Evolutionary conservation across 352 stramenopile genomes (phyloP).

Genomic region (Salisapilia sapeloensis): DNA sequence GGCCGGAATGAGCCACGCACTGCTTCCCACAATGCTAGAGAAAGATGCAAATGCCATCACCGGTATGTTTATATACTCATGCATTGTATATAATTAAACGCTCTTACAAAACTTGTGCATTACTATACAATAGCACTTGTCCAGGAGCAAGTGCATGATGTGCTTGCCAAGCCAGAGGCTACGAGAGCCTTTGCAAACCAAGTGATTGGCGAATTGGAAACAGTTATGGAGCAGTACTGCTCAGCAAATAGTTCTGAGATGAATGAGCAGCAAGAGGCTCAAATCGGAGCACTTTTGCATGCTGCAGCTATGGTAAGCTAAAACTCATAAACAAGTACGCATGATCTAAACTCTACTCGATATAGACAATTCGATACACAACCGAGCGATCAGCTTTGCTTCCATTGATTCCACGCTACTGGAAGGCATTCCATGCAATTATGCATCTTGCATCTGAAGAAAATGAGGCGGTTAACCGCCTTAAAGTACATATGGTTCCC

Average conservation of each 20-base stretch:
- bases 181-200: conserved; percentile 45
- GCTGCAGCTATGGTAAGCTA: no score
- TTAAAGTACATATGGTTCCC: no score
- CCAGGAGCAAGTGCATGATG: conserved; percentile 64
- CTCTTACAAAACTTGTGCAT: no score
- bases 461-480: no score
- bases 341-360: not conserved
- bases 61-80: no score
- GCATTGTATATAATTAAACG: no score
- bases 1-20: no score
- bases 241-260: conserved; percentile 5
- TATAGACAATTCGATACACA: conserved; percentile 53
- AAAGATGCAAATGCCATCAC: no score
- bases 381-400: conserved; percentile 47
- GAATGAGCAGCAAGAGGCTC: conserved; percentile 34
- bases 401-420: conserved; percentile 29
- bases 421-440: conserved; percentile 24
- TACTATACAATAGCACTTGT: conserved; percentile 50
- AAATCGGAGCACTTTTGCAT: conserved; percentile 50
- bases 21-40: no score
- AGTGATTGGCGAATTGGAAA: conserved; percentile 45
- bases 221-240: conserved; percentile 18
- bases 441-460: conserved; percentile 29
- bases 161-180: conserved; percentile 27
- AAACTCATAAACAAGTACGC: no score